Evolutionary conservation across 331 rosid genomes (phyloP).

Genomic region (Ulmus americana): DNA sequence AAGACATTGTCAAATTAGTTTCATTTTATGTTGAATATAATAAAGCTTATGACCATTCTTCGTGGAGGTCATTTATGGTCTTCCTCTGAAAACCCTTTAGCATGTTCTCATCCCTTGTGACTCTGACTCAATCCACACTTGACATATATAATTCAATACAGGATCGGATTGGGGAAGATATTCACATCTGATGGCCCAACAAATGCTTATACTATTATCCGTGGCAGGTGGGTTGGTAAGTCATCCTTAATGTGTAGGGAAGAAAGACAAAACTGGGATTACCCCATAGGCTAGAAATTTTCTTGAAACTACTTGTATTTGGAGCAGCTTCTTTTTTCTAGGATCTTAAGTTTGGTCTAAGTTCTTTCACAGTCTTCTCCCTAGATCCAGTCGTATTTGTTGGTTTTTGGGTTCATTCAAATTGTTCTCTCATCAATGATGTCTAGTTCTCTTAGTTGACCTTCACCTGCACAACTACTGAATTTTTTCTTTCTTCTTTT

Average conservation of each 20-base stretch:
- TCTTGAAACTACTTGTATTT: slow-evolving; percentile 18
- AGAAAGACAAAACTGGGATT: slow-evolving; percentile 26
- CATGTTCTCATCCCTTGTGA: slow-evolving; percentile 44
- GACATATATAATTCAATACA: slow-evolving; percentile 75
- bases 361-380: not conserved
- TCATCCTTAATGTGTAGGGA: slow-evolving; percentile 34
- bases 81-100: slow-evolving; percentile 44
- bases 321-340: not conserved
- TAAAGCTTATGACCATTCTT: slow-evolving; percentile 30
- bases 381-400: not conserved
- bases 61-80: slow-evolving; percentile 30
- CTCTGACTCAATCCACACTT: slow-evolving; percentile 45
- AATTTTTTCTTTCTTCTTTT: too few species aligned
- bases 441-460: not conserved
- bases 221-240: slow-evolving; percentile 97
- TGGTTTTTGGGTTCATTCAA: not conserved
- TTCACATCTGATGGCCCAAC: slow-evolving; percentile 80
- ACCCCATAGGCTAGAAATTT: slow-evolving; percentile 34
- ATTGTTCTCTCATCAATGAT: not conserved
- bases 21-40: slow-evolving; percentile 26
- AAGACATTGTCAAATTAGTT: slow-evolving; percentile 15
- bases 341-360: not conserved
- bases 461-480: not conserved
- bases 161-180: slow-evolving; percentile 92
- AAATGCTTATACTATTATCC: slow-evolving; percentile 73